Evolutionary conservation across 768 basidiomycete genomes (phyloP).

Genomic region (Coprinopsis strossmayeri): DNA sequence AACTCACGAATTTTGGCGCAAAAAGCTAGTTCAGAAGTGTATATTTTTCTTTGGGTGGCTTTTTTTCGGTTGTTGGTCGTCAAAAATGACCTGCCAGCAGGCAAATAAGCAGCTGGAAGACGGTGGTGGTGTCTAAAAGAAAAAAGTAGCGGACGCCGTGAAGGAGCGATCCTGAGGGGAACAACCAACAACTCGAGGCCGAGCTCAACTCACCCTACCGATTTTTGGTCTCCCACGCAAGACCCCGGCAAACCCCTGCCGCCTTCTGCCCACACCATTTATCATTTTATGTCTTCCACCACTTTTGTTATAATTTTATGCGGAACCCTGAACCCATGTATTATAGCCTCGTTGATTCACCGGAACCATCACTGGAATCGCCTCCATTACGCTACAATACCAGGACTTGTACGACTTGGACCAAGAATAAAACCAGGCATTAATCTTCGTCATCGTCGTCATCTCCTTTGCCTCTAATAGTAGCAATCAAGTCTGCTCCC

Average conservation of each 20-base stretch:
- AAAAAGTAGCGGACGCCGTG: constrained; percentile 36
- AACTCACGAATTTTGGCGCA: constrained; percentile 38
- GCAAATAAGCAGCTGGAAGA: constrained; percentile 60
- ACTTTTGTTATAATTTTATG: no score
- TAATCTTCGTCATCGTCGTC: constrained; percentile 9
- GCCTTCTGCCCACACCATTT: no score
- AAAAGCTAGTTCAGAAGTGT: constrained; percentile 21
- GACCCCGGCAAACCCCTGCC: no score
- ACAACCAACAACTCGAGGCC: constrained; percentile 1
- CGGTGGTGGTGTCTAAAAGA: constrained; percentile 33
- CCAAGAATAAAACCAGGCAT: background rate
- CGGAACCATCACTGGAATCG: no score
- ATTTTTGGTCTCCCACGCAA: background rate
- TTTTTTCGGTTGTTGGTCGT: constrained; percentile 67
- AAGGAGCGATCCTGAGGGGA: constrained; percentile 35
- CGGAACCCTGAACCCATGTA: no score
- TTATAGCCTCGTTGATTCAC: no score
- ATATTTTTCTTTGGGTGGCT: constrained; percentile 30
- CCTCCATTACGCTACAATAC: no score
- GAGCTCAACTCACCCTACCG: background rate
- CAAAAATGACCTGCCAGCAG: constrained; percentile 90
- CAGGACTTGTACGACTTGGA: no score
- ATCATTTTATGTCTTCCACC: no score
- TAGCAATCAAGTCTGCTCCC: constrained; percentile 29
- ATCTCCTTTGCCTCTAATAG: constrained; percentile 7